phyloP scores from a whole-genome alignment of 2,329 filamentous ascomycete species.

The Sporothrix pallida region DNA sequence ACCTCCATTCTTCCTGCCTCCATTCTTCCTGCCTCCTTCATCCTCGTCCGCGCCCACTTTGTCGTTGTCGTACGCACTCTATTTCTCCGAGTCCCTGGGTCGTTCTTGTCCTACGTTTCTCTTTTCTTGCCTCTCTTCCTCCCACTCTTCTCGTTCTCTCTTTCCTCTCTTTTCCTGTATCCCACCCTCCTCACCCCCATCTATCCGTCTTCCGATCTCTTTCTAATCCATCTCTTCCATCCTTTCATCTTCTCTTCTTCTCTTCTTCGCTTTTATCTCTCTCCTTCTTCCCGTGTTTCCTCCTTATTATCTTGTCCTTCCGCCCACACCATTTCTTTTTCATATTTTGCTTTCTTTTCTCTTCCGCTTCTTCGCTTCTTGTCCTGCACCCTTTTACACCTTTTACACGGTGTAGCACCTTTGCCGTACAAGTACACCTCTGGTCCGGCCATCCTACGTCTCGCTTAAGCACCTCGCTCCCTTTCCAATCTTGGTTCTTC shows the following conservation, averaged over 20 bases:
- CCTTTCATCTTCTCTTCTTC: not conserved
- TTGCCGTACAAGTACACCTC: not conserved
- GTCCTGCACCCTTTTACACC: not conserved
- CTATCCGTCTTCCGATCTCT: conserved; percentile 1
- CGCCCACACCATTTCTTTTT: not conserved
- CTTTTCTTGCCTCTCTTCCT: not conserved
- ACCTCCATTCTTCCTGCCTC: not conserved
- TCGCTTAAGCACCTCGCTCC: conserved; percentile 19
- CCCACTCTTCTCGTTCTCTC: not conserved
- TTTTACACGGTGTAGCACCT: not conserved
- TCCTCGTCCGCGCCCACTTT: not conserved
- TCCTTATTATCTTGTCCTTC: conserved; percentile 5
- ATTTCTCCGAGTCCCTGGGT: conserved; percentile 20
- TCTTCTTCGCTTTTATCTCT: not conserved
- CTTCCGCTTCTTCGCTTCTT: not conserved
- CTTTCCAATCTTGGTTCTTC: not conserved
- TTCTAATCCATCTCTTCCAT: not conserved
- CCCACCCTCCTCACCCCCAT: not conserved
- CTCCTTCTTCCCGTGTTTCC: too few species aligned
- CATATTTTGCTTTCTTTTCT: not conserved
- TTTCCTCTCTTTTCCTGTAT: not conserved
- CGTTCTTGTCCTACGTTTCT: conserved; percentile 17
- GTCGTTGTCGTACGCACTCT: conserved; percentile 19
- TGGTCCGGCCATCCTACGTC: conserved; percentile 12
- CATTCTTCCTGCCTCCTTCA: not conserved